Conservation (phyloP, 108 stramenopile genomes). For the Cyclotella baltica region DNA sequence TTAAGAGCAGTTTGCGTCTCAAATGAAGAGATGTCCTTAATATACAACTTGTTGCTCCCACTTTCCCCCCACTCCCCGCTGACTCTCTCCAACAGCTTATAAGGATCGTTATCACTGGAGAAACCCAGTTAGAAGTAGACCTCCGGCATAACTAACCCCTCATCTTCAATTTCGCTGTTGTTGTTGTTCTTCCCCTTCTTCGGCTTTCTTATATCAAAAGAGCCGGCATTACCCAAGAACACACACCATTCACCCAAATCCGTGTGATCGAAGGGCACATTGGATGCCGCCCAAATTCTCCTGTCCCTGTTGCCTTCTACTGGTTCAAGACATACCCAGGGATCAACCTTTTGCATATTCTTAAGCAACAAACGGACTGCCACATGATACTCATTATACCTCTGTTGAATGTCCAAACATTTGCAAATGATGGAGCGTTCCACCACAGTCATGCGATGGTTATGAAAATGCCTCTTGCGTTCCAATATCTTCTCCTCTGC, state of each 20-base stretch:
- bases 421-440: background rate
- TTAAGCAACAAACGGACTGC: background rate
- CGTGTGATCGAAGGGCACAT: background rate
- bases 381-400: background rate
- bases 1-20: background rate
- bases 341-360: too few species aligned
- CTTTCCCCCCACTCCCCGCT: too few species aligned
- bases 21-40: too few species aligned
- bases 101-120: too few species aligned
- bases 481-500: background rate
- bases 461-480: background rate
- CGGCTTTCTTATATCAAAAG: background rate
- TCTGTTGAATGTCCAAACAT: background rate
- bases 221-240: background rate
- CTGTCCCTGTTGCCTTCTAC: too few species aligned
- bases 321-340: too few species aligned
- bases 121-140: background rate
- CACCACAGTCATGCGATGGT: background rate
- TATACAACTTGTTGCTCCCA: too few species aligned
- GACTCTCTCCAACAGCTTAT: too few species aligned
- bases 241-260: too few species aligned
- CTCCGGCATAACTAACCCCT: background rate
- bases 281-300: background rate
- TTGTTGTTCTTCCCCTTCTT: background rate
- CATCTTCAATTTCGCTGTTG: background rate